Base-by-base conservation (phyloP, 306 rosid genomes). In the Benincasa hispida region DNA sequence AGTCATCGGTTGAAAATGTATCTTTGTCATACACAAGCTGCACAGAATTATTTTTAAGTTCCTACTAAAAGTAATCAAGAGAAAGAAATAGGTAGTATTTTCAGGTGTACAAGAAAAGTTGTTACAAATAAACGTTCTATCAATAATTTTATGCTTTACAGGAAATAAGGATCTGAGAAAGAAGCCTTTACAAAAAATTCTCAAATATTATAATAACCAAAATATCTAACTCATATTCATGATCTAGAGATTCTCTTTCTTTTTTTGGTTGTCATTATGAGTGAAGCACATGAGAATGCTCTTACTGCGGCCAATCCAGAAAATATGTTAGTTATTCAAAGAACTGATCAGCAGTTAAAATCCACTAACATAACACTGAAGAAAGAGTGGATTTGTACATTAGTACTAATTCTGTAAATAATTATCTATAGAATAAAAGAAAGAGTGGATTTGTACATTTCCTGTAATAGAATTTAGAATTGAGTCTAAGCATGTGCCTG, bases 11-110 rank as follows among this genome's bases (percentile, higher is more conserved):
- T 51, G 86, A 76, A 85, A 94, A 94, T 60, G 87, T 91, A 68
- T 94, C 98, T 76, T 91, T 94, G 78, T 94, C 98, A 34, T 94
- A 90, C 45, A 91, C 98, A 78, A 86, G 86, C 98, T 94, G 91
- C 88, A 87, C 8, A 62, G 37, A 69, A 42, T 41, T 73, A 77
- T 50, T 66, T 45, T 5, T 66, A 24, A 70, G 41, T 58, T 56
- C 55, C n/a, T 37, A 56, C 24, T 28, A 18, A 30, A 17, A 3
- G 6, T 74, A 1, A n/a, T 66, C 51, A 21, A 66, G 9, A 37
- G 73, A 63, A 45, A 47, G 22, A 22, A 68, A n/a, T 68, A 8
- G 50, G 27, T 39, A 66, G 25, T 21, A 21, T 37, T 25, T 37
- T 66, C 50, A 67, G 55, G 54, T 34, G 54, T 34, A 2, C 50